phyloP scores from a whole-genome alignment of 495 filamentous ascomycete genomes.

The Aspergillus kassunensis region DNA sequence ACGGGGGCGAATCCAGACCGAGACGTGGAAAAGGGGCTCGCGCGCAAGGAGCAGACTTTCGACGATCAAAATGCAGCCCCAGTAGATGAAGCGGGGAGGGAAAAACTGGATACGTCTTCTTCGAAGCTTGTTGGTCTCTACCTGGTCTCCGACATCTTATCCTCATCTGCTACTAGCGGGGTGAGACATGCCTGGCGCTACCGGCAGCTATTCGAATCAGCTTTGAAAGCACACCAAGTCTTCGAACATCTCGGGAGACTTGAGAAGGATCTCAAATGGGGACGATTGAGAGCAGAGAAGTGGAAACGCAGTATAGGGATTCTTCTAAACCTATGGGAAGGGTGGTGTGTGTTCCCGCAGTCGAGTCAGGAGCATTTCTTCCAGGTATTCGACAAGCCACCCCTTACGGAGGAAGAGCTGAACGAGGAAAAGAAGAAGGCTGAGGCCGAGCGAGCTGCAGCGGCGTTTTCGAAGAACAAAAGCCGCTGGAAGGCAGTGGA shows the following conservation, averaged over 20 bases:
- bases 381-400: constrained; percentile 69
- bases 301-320: constrained; percentile 78
- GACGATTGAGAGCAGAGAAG: constrained; percentile 78
- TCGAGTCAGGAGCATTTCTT: constrained; percentile 70
- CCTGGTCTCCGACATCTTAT: constrained; percentile 83
- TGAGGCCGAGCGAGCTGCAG: constrained; percentile 36
- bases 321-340: constrained; percentile 80
- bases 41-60: constrained; percentile 37
- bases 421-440: constrained; percentile 49
- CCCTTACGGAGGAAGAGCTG: constrained; percentile 49
- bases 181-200: constrained; percentile 91
- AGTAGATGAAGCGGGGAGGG: constrained; percentile 30
- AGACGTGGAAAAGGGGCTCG: constrained; percentile 34
- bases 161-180: constrained; percentile 74
- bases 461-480: constrained; percentile 44
- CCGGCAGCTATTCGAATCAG: constrained; percentile 76
- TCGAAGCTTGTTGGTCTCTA: constrained; percentile 81
- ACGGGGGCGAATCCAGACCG: constrained; percentile 56
- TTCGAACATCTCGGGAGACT: constrained; percentile 81
- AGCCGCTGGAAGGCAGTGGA: constrained; percentile 73
- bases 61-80: constrained; percentile 27
- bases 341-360: constrained; percentile 81
- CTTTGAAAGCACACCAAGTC: constrained; percentile 62
- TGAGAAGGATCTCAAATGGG: constrained; percentile 75
- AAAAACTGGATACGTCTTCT: constrained; percentile 60